Evolutionary conservation across 371 early-diverging fungal genomes (phyloP).

Genomic region (Circinella minor): DNA sequence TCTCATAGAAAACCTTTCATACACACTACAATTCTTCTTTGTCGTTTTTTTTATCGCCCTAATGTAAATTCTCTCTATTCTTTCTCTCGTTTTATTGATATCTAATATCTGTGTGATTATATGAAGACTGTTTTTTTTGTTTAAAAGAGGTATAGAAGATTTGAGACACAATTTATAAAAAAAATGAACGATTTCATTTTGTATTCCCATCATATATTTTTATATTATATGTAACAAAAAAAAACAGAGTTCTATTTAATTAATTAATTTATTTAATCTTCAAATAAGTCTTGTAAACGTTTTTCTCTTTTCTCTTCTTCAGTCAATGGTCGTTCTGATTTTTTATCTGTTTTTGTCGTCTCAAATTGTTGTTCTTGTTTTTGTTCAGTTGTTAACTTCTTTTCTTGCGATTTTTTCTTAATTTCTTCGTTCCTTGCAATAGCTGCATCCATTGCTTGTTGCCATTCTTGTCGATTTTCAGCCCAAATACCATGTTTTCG

Average conservation of each 20-base stretch:
- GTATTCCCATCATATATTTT: too few relatives aligned
- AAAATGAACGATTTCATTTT: neutral
- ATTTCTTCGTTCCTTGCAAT: slow-evolving; percentile 7
- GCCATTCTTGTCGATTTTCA: slow-evolving; percentile 36
- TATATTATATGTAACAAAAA: neutral
- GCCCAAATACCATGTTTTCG: slow-evolving; percentile 45
- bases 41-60: neutral
- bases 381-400: neutral
- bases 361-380: neutral
- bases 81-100: neutral
- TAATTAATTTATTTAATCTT: slow-evolving; percentile 17
- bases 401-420: neutral
- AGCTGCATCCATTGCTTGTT: slow-evolving; percentile 21
- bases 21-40: neutral
- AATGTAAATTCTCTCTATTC: neutral
- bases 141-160: too few relatives aligned
- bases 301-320: slow-evolving; percentile 11
- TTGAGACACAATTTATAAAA: too few relatives aligned
- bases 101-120: neutral
- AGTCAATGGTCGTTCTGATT: neutral
- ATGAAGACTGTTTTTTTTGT: too few relatives aligned
- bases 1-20: neutral
- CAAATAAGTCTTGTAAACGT: slow-evolving; percentile 25
- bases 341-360: neutral
- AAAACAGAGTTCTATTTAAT: neutral